Evolutionary conservation across 352 stramenopile genomes (phyloP).

Genomic region (Globisporangium paroecandrum): DNA sequence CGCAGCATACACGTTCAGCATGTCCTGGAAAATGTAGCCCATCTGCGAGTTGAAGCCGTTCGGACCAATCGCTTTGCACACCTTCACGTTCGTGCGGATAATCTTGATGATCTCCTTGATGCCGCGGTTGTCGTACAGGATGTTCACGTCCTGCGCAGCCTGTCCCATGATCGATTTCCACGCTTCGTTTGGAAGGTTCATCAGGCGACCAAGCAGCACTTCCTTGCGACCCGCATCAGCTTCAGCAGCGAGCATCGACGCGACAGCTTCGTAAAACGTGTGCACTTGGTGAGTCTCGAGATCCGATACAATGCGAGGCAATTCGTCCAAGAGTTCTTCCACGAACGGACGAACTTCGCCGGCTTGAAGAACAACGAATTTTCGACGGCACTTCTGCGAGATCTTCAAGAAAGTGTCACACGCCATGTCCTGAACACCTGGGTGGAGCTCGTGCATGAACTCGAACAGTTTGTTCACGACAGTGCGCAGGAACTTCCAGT

Average conservation of each 20-base stretch:
- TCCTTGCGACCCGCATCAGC: slow-evolving; percentile 83
- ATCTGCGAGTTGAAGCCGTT: slow-evolving; percentile 98
- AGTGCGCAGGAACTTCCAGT: slow-evolving; percentile 99
- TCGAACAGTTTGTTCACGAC: slow-evolving; percentile 99
- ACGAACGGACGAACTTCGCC: slow-evolving; percentile 95
- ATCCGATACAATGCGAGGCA: slow-evolving; percentile 95
- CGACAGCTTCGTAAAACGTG: slow-evolving; percentile 99
- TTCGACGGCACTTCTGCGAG: slow-evolving; percentile 95
- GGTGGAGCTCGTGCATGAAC: slow-evolving; percentile 99
- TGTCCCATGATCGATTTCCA: slow-evolving; percentile 87
- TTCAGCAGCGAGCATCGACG: slow-evolving; percentile 81
- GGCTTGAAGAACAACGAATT: slow-evolving; percentile 97
- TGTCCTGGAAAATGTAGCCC: slow-evolving; percentile 97
- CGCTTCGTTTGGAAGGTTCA: slow-evolving; percentile 94
- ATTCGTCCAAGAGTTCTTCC: slow-evolving; percentile 93
- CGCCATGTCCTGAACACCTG: slow-evolving; percentile 99
- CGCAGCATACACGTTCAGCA: slow-evolving; percentile 98
- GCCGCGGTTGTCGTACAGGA: slow-evolving; percentile 68
- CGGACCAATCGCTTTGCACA: slow-evolving; percentile 93
- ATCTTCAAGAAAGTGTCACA: slow-evolving; percentile 99
- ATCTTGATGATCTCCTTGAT: slow-evolving; percentile 97
- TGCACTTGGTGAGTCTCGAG: slow-evolving; percentile 99
- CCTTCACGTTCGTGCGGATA: slow-evolving; percentile 96
- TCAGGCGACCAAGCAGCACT: slow-evolving; percentile 91
- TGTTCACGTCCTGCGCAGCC: slow-evolving; percentile 69